Conservation (phyloP, 208 protist genomes). For the Tritrichomonas foetus region DNA sequence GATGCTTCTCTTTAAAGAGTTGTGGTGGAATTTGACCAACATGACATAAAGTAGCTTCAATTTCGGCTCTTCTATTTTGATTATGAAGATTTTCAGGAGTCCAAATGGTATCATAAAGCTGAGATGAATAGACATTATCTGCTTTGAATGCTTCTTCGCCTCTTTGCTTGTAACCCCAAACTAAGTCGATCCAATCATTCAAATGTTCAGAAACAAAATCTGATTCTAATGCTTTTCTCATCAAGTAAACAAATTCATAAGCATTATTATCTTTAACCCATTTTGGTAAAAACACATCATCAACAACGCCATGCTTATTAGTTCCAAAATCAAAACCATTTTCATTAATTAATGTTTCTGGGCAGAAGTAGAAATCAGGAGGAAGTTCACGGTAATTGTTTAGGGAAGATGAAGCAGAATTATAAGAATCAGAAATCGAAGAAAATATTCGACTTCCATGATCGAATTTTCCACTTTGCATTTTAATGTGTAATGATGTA, state of each 20-base stretch:
- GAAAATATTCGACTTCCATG: background rate
- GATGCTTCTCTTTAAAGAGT: background rate
- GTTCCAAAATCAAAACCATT: constrained; percentile 58
- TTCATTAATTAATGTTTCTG: constrained; percentile 58
- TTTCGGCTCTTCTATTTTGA: background rate
- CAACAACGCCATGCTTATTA: constrained; percentile 44
- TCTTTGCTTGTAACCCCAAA: constrained; percentile 62
- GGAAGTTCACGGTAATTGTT: constrained; percentile 51
- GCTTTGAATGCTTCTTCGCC: constrained; percentile 46
- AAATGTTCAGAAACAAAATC: constrained; percentile 54
- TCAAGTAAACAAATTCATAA: constrained; percentile 57
- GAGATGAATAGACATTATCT: background rate
- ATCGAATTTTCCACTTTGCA: constrained; percentile 73
- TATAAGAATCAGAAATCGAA: background rate
- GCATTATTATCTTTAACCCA: constrained; percentile 44
- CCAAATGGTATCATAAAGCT: background rate
- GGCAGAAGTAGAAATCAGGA: constrained; percentile 65
- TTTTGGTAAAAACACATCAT: constrained; percentile 47
- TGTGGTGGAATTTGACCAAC: constrained; percentile 30
- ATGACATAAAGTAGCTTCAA: background rate
- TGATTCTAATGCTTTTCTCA: constrained; percentile 57
- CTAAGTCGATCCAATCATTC: constrained; percentile 67
- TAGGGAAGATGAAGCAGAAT: background rate
- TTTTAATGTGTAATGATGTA: constrained; percentile 47
- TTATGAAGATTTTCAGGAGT: background rate